Evolutionary conservation across 257 asterid genomes (phyloP).

Genomic region (Coffea eugenioides): DNA sequence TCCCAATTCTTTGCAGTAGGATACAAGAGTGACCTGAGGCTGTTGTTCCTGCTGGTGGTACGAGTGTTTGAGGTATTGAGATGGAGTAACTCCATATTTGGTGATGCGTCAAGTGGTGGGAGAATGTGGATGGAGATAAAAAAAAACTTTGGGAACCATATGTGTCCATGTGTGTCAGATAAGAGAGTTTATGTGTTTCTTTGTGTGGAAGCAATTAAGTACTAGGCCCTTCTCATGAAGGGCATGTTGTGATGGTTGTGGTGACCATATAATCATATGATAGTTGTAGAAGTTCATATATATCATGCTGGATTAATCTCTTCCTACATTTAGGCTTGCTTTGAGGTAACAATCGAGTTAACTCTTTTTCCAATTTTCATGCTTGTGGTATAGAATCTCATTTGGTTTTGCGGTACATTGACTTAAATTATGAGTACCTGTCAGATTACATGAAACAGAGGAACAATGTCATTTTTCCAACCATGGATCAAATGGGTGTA

Average conservation of each 20-base stretch:
- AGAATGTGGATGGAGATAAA: background rate
- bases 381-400: background rate
- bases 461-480: background rate
- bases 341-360: background rate
- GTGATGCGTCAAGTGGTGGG: background rate
- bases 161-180: too few relatives aligned
- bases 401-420: background rate
- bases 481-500: background rate
- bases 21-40: background rate
- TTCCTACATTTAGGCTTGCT: background rate
- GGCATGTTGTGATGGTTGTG: too few relatives aligned
- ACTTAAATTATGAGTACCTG: background rate
- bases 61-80: background rate
- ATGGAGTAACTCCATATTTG: background rate
- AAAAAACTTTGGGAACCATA: too few relatives aligned
- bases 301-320: background rate
- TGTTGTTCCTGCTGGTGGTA: background rate
- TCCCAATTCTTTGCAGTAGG: background rate
- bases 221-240: too few relatives aligned
- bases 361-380: background rate
- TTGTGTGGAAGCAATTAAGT: too few relatives aligned
- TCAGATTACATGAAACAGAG: too few relatives aligned
- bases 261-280: background rate
- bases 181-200: too few relatives aligned
- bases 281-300: background rate